A percentile compares a stretch with the other conserved stretches of the same genome.
Evolutionary conservation across 352 stramenopile genomes (phyloP).

Genomic region (Phytophthora sp.): DNA sequence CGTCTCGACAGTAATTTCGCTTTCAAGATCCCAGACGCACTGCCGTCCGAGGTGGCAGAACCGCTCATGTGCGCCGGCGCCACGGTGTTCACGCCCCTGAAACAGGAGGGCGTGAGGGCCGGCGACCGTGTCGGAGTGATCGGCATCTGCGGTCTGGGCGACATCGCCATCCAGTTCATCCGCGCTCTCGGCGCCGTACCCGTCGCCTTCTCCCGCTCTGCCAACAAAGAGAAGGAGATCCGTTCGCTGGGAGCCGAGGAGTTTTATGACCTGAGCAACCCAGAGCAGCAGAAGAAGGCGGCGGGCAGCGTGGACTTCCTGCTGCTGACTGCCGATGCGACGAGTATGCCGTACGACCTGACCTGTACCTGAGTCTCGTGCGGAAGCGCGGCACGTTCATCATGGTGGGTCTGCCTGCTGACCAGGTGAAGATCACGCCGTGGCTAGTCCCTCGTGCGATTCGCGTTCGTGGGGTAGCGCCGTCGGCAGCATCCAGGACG

Average conservation of each 20-base stretch:
- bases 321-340: slow-evolving; percentile 39
- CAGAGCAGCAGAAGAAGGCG: slow-evolving; percentile 31
- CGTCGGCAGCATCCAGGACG: too few species aligned
- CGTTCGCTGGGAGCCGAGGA: slow-evolving; percentile 8
- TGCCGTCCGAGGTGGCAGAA: slow-evolving; percentile 11
- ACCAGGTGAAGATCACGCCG: slow-evolving; percentile 15
- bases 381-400: slow-evolving; percentile 23
- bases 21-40: slow-evolving; percentile 17
- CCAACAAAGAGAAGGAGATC: slow-evolving; percentile 19
- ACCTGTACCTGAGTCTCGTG: slow-evolving; percentile 31
- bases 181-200: slow-evolving; percentile 64
- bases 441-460: too few species aligned
- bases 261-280: slow-evolving; percentile 18
- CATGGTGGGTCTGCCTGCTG: slow-evolving; percentile 35
- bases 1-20: slow-evolving; percentile 35
- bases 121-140: slow-evolving; percentile 32
- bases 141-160: slow-evolving; percentile 44
- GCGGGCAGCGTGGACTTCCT: slow-evolving; percentile 27
- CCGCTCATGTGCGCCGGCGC: slow-evolving; percentile 13
- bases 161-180: slow-evolving; percentile 61
- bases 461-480: too few species aligned
- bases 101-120: slow-evolving; percentile 22
- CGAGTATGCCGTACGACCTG: slow-evolving; percentile 38
- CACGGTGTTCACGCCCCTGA: slow-evolving; percentile 21
- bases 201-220: slow-evolving; percentile 35